Evolutionary conservation across 2,329 filamentous ascomycete genomes (phyloP), one percentile per base, ranked within the genome.

Genomic region (Pseudocercospora ulei): DNA sequence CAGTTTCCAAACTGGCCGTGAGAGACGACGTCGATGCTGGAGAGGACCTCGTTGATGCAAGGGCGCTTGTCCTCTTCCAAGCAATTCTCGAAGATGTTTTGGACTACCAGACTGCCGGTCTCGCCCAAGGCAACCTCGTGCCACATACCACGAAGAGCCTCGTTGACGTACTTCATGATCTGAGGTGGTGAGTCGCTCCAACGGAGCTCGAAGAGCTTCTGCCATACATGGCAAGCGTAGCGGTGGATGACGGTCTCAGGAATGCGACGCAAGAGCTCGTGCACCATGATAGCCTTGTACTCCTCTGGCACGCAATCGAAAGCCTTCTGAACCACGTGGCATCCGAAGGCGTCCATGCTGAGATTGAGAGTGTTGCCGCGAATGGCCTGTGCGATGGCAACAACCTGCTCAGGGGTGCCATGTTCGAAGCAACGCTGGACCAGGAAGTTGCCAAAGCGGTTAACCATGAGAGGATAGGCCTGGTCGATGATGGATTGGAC

Each of bases 21-120:
- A 43, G 90, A 83, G 56, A 98, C 86, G 46, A 94, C 82, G 64
- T 98, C 86, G 54, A 98, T 94, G 60, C 90, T 95, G 44, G 75
- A 76, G 40, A 98, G 75, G 24, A 98, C 90, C 62, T 98, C 90
- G 61, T 94, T 87, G 57, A 98, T 93, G 58, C 90, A 95, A 29
- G 87, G 87, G 44, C 92, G 86, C 87, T 98, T 98, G 66, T 98
- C 90, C 56, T 96, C 88, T 58, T 98, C 92, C 18, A 96, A 74
- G 56, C 90, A 98, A 57, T 98, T 98, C 67, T 98, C 90, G 61
- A 98, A 98, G 58, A 98, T 98, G 62, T 98, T 98, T 64, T 98
- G 90, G 33, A 98, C 92, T 29, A 98, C 90, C 53, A 98, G 71
- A 61, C 90, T 98, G 44, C 90, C 90, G 7, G 92, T 98, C 68